A percentile compares a stretch with the other conserved stretches of the same genome.
Conservation (phyloP, 2,329 filamentous ascomycete species). For the Mariannaea sp. region DNA sequence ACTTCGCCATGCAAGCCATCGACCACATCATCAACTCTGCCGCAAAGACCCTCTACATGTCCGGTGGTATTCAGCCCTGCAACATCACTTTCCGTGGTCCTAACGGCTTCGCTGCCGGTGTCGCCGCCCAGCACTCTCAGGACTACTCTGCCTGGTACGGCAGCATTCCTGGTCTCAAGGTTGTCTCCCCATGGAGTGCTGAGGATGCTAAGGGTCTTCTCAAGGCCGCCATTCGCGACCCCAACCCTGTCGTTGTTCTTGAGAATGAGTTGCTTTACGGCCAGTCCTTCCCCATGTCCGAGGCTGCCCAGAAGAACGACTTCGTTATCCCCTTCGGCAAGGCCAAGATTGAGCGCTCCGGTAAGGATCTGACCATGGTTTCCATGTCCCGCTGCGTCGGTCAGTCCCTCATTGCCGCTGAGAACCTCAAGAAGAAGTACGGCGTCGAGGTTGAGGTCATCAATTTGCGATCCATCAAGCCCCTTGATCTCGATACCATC, state of each 20-base stretch:
- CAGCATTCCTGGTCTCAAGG: constrained; percentile 96
- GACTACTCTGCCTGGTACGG: constrained; percentile 99
- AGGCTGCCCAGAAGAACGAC: constrained; percentile 92
- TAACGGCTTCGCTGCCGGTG: constrained; percentile 96
- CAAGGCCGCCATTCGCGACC: constrained; percentile 97
- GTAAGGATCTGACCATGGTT: constrained; percentile 96
- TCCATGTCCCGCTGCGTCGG: constrained; percentile 94
- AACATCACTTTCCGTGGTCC: constrained; percentile 99
- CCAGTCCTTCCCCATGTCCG: constrained; percentile 94
- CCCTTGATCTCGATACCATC: constrained; percentile 92
- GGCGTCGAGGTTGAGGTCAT: constrained; percentile 95
- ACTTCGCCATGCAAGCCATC: constrained; percentile 99
- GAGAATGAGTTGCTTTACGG: constrained; percentile 94
- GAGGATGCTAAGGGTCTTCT: constrained; percentile 98
- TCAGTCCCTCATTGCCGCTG: constrained; percentile 84
- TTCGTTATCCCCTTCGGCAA: constrained; percentile 98
- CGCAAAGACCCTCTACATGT: constrained; percentile 99
- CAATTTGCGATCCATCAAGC: constrained; percentile 97
- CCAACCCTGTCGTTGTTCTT: constrained; percentile 91
- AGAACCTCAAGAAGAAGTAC: constrained; percentile 93
- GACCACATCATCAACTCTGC: constrained; percentile 99
- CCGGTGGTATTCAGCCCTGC: constrained; percentile 97
- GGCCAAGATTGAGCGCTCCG: constrained; percentile 96
- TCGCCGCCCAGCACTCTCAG: constrained; percentile 97
- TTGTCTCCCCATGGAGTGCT: constrained; percentile 92